These are phyloP conservation scores for Trifolium repens DNA, from an alignment of 306 rosid genomes.

Conservation along the genomic window DNA sequence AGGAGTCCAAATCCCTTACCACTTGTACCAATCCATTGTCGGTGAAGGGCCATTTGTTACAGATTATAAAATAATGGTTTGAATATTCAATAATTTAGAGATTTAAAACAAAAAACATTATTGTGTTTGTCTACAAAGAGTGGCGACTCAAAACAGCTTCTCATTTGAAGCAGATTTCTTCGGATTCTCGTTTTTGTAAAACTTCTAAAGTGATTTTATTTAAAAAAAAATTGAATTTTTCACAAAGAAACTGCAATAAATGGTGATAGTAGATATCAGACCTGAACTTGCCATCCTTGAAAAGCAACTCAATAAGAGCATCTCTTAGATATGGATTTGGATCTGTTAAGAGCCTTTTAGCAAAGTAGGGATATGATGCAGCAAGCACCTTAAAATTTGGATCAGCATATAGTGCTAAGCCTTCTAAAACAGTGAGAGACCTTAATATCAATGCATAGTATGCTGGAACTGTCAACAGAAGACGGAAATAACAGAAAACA, in stretches of 20 bases:
- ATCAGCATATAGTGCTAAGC: slow-evolving; percentile 91
- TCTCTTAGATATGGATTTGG: slow-evolving; percentile 98
- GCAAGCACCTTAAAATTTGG: slow-evolving; percentile 98
- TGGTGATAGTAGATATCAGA: slow-evolving; percentile 41
- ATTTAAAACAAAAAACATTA: too few relatives aligned
- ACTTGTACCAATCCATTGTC: too few relatives aligned
- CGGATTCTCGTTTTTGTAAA: too few relatives aligned
- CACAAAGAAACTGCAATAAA: too few relatives aligned
- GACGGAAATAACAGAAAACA: slow-evolving; percentile 30
- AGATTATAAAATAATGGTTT: too few relatives aligned
- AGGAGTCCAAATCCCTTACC: too few relatives aligned
- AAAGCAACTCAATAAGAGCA: slow-evolving; percentile 91
- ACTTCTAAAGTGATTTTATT: neutral
- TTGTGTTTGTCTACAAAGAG: too few relatives aligned
- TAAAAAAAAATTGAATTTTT: too few relatives aligned
- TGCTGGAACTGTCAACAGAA: slow-evolving; percentile 78
- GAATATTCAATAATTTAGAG: too few relatives aligned
- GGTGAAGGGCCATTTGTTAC: too few relatives aligned
- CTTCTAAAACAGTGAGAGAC: slow-evolving; percentile 94
- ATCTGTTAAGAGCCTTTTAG: slow-evolving; percentile 95
- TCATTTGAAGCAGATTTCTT: too few relatives aligned
- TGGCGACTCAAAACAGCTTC: too few relatives aligned
- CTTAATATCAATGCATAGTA: slow-evolving; percentile 93
- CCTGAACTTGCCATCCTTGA: slow-evolving; percentile 93
- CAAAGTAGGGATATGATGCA: slow-evolving; percentile 96